Conservation (phyloP, 768 basidiomycete species). For the Lactarius psammicola region DNA sequence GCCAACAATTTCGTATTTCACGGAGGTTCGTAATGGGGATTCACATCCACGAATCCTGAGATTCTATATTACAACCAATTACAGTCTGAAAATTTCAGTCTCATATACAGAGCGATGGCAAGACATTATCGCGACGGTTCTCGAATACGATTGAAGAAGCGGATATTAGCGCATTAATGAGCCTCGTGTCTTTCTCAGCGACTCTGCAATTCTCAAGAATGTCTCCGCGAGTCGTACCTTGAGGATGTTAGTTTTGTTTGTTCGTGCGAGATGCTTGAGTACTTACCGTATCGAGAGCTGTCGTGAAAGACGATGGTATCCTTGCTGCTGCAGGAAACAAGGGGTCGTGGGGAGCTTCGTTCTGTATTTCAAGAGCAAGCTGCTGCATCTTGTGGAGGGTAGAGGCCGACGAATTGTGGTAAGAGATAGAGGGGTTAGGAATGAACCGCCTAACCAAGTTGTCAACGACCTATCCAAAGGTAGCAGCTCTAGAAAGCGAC, state of each 20-base stretch:
- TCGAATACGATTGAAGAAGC: neutral
- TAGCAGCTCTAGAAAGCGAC: neutral
- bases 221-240: slow-evolving; percentile 56
- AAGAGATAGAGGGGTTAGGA: neutral
- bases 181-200: slow-evolving; percentile 54
- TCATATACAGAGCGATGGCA: neutral
- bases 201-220: slow-evolving; percentile 58
- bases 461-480: neutral
- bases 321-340: neutral
- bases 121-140: neutral
- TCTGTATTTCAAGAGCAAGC: slow-evolving; percentile 49
- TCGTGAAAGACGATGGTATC: slow-evolving; percentile 40
- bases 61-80: neutral
- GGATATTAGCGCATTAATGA: slow-evolving; percentile 39
- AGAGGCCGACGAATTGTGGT: slow-evolving; percentile 23
- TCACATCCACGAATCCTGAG: neutral
- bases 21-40: too few species aligned
- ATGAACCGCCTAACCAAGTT: neutral
- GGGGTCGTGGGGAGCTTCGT: slow-evolving; percentile 43
- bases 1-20: neutral
- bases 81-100: neutral
- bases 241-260: neutral
- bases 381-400: slow-evolving; percentile 49
- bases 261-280: too few species aligned
- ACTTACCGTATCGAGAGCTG: slow-evolving; percentile 37